These are phyloP conservation scores for Colletotrichum cordylinicola DNA, from an alignment of 2,329 filamentous ascomycete genomes.

Conservation along the genomic window DNA sequence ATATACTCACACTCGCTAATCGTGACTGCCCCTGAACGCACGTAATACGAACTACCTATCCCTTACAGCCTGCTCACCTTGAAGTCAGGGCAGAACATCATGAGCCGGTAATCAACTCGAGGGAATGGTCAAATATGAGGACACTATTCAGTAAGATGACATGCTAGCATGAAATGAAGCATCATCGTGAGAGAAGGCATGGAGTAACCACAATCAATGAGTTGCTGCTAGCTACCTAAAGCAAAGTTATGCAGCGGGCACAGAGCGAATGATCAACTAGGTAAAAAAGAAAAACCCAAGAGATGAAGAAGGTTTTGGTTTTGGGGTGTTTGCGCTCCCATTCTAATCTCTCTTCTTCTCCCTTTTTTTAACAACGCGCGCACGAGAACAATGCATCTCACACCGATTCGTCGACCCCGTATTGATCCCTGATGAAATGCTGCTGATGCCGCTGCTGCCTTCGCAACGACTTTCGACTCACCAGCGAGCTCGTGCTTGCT, in stretches of 20 bases:
- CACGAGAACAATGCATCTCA: constrained; percentile 10
- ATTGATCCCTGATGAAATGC: not conserved
- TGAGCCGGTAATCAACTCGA: no score
- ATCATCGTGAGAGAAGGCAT: no score
- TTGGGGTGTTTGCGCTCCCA: not conserved
- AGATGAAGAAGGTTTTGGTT: not conserved
- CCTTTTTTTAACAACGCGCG: not conserved
- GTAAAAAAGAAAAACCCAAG: not conserved
- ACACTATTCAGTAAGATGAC: no score
- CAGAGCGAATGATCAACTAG: constrained; percentile 5
- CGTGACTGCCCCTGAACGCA: no score
- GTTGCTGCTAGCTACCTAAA: constrained; percentile 18
- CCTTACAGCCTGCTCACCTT: no score
- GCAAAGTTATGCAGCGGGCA: constrained; percentile 15
- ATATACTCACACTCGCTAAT: no score
- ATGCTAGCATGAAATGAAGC: no score
- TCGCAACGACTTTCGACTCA: not conserved
- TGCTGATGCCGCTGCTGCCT: not conserved
- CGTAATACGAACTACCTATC: no score
- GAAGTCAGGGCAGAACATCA: no score
- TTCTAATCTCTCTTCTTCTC: not conserved
- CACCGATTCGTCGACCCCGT: not conserved
- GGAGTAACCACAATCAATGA: constrained; percentile 12
- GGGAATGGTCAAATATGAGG: no score
- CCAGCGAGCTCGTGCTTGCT: not conserved